phyloP scores from a whole-genome alignment of 768 basidiomycete genomes.

The Lactarius hengduanensis region DNA sequence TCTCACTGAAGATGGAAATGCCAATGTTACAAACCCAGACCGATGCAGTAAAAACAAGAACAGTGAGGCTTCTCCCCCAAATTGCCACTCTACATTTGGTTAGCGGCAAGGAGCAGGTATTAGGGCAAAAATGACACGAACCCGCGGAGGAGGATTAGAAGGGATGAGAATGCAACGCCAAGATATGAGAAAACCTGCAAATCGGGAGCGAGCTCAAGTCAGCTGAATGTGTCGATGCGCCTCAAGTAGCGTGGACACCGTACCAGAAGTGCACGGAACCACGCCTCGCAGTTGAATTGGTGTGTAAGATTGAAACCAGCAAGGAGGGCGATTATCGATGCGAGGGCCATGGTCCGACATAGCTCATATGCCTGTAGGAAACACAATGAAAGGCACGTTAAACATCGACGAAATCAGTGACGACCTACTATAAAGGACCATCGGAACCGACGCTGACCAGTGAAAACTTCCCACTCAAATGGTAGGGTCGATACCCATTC shows the following conservation, averaged over 20 bases:
- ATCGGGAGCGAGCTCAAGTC: background rate
- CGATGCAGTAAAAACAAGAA: background rate
- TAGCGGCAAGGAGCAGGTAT: background rate
- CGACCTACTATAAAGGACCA: constrained; percentile 16
- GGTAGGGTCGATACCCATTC: constrained; percentile 6
- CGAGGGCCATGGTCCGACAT: constrained; percentile 5
- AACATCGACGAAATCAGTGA: background rate
- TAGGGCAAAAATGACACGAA: background rate
- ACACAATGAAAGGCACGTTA: background rate
- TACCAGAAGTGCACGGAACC: constrained; percentile 12
- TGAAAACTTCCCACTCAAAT: constrained; percentile 18
- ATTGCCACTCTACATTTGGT: constrained; percentile 9
- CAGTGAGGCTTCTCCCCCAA: constrained; percentile 4
- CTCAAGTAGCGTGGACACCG: background rate
- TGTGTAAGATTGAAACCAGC: constrained; percentile 8
- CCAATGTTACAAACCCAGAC: constrained; percentile 11
- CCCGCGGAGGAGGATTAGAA: constrained; percentile 17
- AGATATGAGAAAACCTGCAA: constrained; percentile 9
- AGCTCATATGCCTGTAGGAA: constrained; percentile 8
- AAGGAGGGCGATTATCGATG: background rate
- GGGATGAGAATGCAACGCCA: constrained; percentile 9
- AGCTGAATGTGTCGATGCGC: background rate
- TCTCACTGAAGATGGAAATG: background rate
- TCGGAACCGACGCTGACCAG: constrained; percentile 12
- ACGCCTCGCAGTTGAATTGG: constrained; percentile 3